Evolutionary conservation across 345 rosid species (phyloP).

Genomic region (Pugionium cornutum): DNA sequence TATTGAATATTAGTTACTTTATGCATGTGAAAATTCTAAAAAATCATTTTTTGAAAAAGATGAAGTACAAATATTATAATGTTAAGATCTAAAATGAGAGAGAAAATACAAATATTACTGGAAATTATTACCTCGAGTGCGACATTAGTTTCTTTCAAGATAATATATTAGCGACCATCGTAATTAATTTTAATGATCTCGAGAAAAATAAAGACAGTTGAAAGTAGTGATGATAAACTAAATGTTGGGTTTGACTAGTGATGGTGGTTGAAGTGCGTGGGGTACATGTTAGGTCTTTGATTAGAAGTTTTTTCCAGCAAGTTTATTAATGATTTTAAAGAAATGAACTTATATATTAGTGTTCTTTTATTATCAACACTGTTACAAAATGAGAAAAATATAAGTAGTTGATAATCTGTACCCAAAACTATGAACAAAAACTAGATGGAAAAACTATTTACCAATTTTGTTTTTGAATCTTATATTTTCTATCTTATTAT

Average conservation of each 20-base stretch:
- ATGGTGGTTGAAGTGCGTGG: constrained; percentile 38
- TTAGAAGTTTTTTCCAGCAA: constrained; percentile 27
- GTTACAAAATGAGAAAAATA: background rate
- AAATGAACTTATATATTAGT: no score
- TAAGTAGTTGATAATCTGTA: background rate
- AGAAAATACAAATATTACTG: background rate
- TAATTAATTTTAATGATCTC: constrained; percentile 31
- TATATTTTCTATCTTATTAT: background rate
- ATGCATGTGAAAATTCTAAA: no score
- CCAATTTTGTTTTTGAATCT: background rate
- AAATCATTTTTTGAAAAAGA: no score
- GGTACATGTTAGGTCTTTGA: constrained; percentile 18
- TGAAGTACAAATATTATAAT: no score
- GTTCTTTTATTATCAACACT: background rate
- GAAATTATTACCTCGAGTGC: no score
- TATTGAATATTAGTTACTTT: no score
- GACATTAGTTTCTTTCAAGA: background rate
- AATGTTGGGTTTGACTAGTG: constrained; percentile 44
- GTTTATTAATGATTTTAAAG: background rate
- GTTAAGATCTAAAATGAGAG: no score
- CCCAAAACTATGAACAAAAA: no score
- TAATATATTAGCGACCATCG: constrained; percentile 10
- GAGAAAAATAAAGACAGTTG: constrained; percentile 26
- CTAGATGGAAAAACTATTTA: background rate
- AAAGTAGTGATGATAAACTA: constrained; percentile 30